phyloP scores from a whole-genome alignment of 179 eudicot genomes.

The Vitellaria paradoxa region DNA sequence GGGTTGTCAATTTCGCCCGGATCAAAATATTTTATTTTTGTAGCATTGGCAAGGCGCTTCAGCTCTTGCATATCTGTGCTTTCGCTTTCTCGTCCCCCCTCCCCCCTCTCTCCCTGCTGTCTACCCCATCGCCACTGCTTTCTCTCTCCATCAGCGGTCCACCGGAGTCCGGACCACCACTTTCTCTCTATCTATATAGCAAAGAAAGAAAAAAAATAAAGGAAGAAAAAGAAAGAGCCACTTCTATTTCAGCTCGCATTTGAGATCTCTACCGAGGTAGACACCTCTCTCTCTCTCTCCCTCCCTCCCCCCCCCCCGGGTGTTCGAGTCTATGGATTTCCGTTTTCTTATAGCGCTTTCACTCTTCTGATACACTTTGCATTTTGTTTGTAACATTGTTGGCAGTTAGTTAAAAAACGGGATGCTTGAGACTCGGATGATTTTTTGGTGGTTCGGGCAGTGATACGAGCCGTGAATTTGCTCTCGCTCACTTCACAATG shows the following conservation, averaged over 20 bases:
- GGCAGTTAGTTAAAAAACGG: not conserved
- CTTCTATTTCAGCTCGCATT: not conserved
- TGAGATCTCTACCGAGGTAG: slow-evolving; percentile 14
- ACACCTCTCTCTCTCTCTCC: not conserved
- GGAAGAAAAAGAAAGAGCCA: not conserved
- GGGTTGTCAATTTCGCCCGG: too few species aligned
- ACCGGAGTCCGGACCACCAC: not conserved
- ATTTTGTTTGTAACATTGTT: not conserved
- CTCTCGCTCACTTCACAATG: too few species aligned
- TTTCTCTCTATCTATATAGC: not conserved
- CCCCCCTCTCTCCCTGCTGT: not conserved
- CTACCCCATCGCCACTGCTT: not conserved
- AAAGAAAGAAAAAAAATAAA: not conserved
- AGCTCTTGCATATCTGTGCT: too few species aligned
- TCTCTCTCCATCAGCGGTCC: not conserved
- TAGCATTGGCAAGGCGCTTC: too few species aligned
- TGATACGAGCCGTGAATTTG: not conserved
- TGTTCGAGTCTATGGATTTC: not conserved
- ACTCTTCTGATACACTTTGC: too few species aligned
- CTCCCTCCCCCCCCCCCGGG: not conserved
- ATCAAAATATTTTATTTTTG: too few species aligned
- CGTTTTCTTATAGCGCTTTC: not conserved
- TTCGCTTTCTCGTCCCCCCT: too few species aligned
- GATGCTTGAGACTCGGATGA: not conserved
- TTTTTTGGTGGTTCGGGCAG: not conserved